phyloP scores from a whole-genome alignment of 768 basidiomycete genomes.

The Boletus sp. region DNA sequence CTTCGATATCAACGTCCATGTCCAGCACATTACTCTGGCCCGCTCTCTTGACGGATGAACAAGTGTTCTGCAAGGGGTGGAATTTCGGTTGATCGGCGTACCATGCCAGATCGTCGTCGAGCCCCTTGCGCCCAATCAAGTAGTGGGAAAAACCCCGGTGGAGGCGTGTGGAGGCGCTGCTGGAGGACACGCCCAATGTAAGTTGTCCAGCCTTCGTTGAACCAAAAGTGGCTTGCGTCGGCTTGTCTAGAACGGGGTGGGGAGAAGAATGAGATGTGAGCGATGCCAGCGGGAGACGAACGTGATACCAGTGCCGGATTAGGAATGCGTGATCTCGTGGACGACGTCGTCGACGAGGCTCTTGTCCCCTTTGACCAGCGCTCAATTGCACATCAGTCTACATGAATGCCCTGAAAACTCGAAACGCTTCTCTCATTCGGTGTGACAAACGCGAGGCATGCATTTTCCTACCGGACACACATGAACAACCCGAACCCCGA shows the following conservation, averaged over 20 bases:
- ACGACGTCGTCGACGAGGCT: slow-evolving; percentile 88
- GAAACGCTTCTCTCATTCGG: slow-evolving; percentile 54
- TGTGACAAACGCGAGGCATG: slow-evolving; percentile 83
- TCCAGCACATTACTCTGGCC: slow-evolving; percentile 63
- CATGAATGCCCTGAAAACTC: background rate
- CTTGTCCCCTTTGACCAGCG: slow-evolving; percentile 83
- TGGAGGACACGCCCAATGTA: slow-evolving; percentile 86
- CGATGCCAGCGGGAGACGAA: slow-evolving; percentile 23
- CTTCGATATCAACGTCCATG: slow-evolving; percentile 62
- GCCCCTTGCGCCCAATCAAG: slow-evolving; percentile 69
- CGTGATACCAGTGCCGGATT: slow-evolving; percentile 91
- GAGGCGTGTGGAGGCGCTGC: slow-evolving; percentile 62
- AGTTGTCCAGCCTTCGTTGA: slow-evolving; percentile 93
- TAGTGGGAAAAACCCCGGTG: slow-evolving; percentile 81
- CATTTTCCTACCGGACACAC: slow-evolving; percentile 63
- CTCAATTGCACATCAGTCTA: slow-evolving; percentile 33
- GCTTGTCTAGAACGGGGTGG: slow-evolving; percentile 47
- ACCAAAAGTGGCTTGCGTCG: slow-evolving; percentile 78
- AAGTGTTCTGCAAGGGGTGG: slow-evolving; percentile 75
- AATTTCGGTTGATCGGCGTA: slow-evolving; percentile 62
- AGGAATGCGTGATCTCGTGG: slow-evolving; percentile 83
- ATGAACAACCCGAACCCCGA: background rate
- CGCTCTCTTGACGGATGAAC: too few species aligned
- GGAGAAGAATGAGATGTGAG: background rate
- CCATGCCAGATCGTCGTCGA: slow-evolving; percentile 63